phyloP scores from a whole-genome alignment of 1,139 yeast species.

The Candida tunisiensis region DNA sequence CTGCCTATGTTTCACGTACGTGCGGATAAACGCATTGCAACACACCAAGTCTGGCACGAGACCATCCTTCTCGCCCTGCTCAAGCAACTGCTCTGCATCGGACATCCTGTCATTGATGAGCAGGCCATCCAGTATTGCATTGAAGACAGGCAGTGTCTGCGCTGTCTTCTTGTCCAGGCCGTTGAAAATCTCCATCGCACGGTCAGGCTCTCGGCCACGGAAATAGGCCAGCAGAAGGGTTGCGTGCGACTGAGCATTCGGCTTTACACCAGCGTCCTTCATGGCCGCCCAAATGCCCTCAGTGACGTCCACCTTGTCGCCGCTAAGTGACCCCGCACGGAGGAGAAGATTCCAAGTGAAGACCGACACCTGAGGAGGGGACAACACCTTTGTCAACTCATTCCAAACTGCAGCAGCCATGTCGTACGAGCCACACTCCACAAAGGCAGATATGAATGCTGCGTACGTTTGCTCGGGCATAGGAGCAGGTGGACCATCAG shows the following conservation, averaged over 20 bases:
- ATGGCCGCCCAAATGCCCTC: constrained; percentile 24
- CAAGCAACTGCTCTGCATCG: constrained; percentile 16
- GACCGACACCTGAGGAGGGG: constrained; percentile 17
- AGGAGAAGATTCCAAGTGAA: constrained; percentile 32
- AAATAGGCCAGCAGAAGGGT: constrained; percentile 22
- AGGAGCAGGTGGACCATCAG: too few species aligned
- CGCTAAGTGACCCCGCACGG: constrained; percentile 21
- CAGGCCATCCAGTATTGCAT: constrained; percentile 18
- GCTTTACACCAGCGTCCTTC: constrained; percentile 17
- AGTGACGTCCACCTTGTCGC: constrained; percentile 17
- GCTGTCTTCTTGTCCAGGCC: constrained; percentile 8
- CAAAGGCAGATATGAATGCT: constrained; percentile 20
- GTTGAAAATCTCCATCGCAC: constrained; percentile 17
- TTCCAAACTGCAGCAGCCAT: constrained; percentile 26
- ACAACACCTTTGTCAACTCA: constrained; percentile 17
- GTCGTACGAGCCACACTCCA: constrained; percentile 13
- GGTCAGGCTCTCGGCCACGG: constrained; percentile 12
- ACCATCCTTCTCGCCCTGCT: constrained; percentile 16
- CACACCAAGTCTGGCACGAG: constrained; percentile 20
- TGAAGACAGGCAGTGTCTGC: constrained; percentile 12
- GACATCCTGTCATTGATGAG: constrained; percentile 11
- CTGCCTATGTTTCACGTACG: constrained; percentile 14
- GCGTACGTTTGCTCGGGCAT: constrained; percentile 17
- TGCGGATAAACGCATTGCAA: constrained; percentile 24
- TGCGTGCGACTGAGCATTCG: constrained; percentile 23